Evolutionary conservation across 2,329 filamentous ascomycete species (phyloP), one percentile per base, ranked within the genome.

Genomic region (Neonectria neomacrospora): DNA sequence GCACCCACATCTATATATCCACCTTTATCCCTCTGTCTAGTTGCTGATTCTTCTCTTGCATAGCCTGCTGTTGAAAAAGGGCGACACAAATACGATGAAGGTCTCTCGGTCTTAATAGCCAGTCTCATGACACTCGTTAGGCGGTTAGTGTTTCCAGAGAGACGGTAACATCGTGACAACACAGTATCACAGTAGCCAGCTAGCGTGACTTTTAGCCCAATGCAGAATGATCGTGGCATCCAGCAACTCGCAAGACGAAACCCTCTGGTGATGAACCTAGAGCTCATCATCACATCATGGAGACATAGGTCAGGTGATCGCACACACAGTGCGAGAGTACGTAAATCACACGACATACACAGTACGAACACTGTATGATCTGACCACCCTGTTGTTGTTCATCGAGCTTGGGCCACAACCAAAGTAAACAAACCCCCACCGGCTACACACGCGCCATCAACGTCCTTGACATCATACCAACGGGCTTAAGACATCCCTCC

Each of bases 361-460:
- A 1, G 9, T 61, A 20, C 4, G 9, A 37, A 16, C 61, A 72
- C 70, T 67, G 70, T 72, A 52, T 30, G 52, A 26, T 51, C 52
- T 39, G 23, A 14, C 50, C 42, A 41, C 48, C 58, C 53, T 44
- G 34, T 61, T 67, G 65, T 73, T 69, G 64, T 73, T 64, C 41
- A 54, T 59, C 57, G 66, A 74, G 72, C 72, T 74, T 68, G 67
- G 72, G 62, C 69, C 72, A 73, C 11, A 10, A 22, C 42, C 64
- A 70, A 37, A 67, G 72, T 74, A 74, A 74, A 74, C 72, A 74
- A 74, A 74, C 56, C 71, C 72, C 71, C 66, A 65, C 70, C 59
- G 66, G 65, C 63, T 67, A 69, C 62, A 65, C 58, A 68, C 71
- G 69, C 67, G 64, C 66, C 63, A 64, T 67, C 65, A 63, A 58